These are phyloP conservation scores for Geranomyces michiganensis DNA, from an alignment of 192 early-diverging fungal species.

Conservation along the genomic window DNA sequence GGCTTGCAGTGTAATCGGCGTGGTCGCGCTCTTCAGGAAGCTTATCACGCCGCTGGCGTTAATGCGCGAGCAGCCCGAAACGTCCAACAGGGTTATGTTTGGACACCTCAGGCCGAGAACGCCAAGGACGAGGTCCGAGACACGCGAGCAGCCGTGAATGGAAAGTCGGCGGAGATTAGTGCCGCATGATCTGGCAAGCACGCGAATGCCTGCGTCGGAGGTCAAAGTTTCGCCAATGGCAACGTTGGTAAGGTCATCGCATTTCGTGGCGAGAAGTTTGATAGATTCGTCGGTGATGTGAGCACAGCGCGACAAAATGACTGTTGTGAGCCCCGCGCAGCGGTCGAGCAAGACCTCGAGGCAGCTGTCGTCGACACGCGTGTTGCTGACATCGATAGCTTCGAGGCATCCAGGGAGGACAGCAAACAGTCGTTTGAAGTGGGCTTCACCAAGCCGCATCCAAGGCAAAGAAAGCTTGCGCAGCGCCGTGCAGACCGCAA, in stretches of 20 bases:
- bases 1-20: background rate
- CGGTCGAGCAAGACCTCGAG: background rate
- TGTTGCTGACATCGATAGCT: background rate
- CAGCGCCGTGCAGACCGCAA: background rate
- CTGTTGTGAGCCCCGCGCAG: background rate
- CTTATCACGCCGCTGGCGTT: background rate
- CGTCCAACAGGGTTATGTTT: background rate
- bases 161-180: background rate
- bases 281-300: background rate
- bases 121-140: background rate
- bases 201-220: background rate
- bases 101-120: background rate
- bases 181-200: background rate
- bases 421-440: background rate
- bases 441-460: background rate
- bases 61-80: background rate
- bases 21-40: background rate
- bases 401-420: background rate
- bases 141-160: background rate
- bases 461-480: background rate
- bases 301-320: background rate
- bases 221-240: background rate
- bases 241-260: background rate
- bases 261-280: conserved; percentile 1
- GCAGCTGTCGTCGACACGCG: background rate